Evolutionary conservation across 805 yeast species (phyloP).

Genomic region (Zygoascus biomembranicola): DNA sequence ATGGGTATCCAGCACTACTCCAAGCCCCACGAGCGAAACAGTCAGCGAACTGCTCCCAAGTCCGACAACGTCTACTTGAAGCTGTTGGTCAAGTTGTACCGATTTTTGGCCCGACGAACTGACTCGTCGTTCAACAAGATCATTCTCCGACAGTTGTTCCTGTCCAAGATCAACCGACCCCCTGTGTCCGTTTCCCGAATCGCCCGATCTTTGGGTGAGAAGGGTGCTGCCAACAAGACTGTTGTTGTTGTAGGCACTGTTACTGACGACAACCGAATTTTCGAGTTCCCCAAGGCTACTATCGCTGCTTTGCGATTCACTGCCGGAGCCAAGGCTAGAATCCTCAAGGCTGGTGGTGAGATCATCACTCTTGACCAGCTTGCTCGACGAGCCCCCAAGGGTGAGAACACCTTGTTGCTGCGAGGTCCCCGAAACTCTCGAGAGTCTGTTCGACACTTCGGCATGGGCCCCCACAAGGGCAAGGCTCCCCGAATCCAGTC

Average conservation of each 20-base stretch:
- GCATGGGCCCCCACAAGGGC: slow-evolving; percentile 99
- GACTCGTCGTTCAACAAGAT: slow-evolving; percentile 97
- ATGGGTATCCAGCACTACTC: slow-evolving; percentile 98
- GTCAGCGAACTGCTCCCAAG: slow-evolving; percentile 99
- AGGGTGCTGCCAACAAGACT: slow-evolving; percentile 83
- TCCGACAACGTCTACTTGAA: slow-evolving; percentile 98
- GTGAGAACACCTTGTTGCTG: slow-evolving; percentile 94
- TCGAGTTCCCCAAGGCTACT: slow-evolving; percentile 91
- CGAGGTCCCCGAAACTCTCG: slow-evolving; percentile 99
- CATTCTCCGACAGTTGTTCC: slow-evolving; percentile 86
- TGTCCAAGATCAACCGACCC: slow-evolving; percentile 98
- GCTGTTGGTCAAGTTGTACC: slow-evolving; percentile 94
- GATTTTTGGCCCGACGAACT: slow-evolving; percentile 99
- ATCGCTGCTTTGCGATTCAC: slow-evolving; percentile 99
- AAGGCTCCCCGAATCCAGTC: slow-evolving; percentile 98
- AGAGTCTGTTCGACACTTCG: slow-evolving; percentile 99
- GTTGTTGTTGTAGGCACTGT: slow-evolving; percentile 99
- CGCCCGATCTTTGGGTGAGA: slow-evolving; percentile 70
- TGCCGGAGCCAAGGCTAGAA: slow-evolving; percentile 97
- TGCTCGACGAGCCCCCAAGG: slow-evolving; percentile 98
- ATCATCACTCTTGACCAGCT: slow-evolving; percentile 98
- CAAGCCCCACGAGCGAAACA: slow-evolving; percentile 92
- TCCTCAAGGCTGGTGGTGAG: slow-evolving; percentile 98
- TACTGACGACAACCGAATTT: slow-evolving; percentile 94
- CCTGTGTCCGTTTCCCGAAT: slow-evolving; percentile 96